Conservation (phyloP, 495 filamentous ascomycete species). For the Trichocladium antarcticum region DNA sequence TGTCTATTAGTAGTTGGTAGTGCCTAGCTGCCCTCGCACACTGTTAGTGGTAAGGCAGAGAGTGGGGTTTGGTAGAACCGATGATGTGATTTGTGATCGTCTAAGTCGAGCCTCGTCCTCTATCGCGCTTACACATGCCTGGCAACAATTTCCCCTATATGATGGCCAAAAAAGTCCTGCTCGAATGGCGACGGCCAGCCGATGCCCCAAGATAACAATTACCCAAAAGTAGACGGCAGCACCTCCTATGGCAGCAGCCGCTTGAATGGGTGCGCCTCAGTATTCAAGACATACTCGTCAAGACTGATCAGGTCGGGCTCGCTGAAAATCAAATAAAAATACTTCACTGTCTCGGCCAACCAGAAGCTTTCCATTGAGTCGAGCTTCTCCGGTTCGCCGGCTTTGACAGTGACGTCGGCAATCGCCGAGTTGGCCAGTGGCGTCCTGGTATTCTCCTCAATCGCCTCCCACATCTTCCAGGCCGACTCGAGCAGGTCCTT, state of each 20-base stretch:
- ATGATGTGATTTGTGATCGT: too few species aligned
- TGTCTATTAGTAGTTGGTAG: too few species aligned
- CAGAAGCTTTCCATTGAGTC: constrained; percentile 46
- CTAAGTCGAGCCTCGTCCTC: too few species aligned
- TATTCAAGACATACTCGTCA: constrained; percentile 74
- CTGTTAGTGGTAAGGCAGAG: too few species aligned
- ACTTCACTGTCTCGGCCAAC: constrained; percentile 42
- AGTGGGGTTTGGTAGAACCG: too few species aligned
- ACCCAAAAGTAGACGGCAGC: not conserved
- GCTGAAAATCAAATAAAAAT: constrained; percentile 69
- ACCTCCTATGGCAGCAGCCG: constrained; percentile 19
- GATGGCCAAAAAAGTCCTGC: too few species aligned
- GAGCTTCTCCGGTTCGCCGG: constrained; percentile 17
- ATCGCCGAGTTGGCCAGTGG: constrained; percentile 42
- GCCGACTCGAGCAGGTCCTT: constrained; percentile 42
- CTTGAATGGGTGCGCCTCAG: constrained; percentile 68
- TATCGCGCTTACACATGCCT: too few species aligned
- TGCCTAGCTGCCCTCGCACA: too few species aligned
- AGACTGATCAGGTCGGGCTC: constrained; percentile 57
- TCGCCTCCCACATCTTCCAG: constrained; percentile 48
- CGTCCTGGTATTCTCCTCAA: constrained; percentile 40
- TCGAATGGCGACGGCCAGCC: too few species aligned
- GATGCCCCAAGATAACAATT: not conserved
- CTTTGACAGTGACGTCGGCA: constrained; percentile 25
- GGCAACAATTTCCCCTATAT: too few species aligned